Evolutionary conservation across 31 red algal species (phyloP), one percentile per base, ranked within the genome.

Genomic region (Odonthalia washingtoniensis): DNA sequence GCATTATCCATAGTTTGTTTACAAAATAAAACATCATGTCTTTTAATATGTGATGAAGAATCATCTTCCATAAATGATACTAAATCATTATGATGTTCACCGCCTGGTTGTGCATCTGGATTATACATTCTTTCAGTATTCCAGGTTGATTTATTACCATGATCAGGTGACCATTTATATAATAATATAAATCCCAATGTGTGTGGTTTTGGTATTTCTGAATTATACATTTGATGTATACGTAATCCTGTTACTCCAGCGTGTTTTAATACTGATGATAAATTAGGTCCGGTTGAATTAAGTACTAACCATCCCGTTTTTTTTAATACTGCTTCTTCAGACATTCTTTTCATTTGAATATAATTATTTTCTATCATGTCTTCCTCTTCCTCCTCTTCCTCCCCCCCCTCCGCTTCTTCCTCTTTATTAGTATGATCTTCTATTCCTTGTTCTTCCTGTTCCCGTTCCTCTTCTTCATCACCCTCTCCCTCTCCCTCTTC

Each of bases 221-320:
- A 76, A 80, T 78, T 83, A 72, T 91, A 91, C 46, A 83, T 16
- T 63, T 91, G 88, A 70, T 45, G 49, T 34, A 91, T 72, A 24
- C 69, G 14, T 24, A 91, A 52, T 1, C 88, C 88, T 24, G 49
- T 79, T 5, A 83, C 88, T 26, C 88, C 88, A 2, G 64, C 60
- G 42, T 83, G 65, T 24, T 35, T 41, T 40, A 91, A 52, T 2
- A 91, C 88, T 64, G n/a, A 42, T 5, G 43, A 84, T 26, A 91
- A 18, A 52, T 81, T 89, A 4, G 46, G 49, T 30, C 40, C 87
- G 1, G 76, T 81, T 17, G 87, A 80, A 4, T 69, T 53, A 28
- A 89, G 49, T 27, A 89, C 62, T 32, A 89, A 68, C 87, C 87
- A 89, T 33, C 87, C 87, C 17, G 87, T 89, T 35, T 89, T 89